A percentile compares a stretch with the other conserved stretches of the same genome.
Conservation (phyloP, 768 basidiomycete species). For the Leccinum subgranulosum region DNA sequence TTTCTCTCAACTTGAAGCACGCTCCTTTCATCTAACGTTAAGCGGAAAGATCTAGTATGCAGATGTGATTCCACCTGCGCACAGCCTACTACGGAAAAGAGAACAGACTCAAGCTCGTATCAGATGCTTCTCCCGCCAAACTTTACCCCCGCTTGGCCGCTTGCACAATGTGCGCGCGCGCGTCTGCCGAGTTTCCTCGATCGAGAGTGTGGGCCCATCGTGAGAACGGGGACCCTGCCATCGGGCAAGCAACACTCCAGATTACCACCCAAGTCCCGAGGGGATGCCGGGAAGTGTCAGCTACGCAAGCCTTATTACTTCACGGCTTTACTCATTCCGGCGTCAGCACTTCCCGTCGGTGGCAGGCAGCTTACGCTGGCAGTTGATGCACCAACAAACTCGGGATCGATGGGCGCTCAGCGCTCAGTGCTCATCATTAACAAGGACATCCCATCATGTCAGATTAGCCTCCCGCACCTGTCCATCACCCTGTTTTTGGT, state of each 20-base stretch:
- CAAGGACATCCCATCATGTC: slow-evolving; percentile 12
- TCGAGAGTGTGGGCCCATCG: background rate
- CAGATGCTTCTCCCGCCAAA: slow-evolving; percentile 8
- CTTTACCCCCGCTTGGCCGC: slow-evolving; percentile 11
- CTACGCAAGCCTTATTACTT: slow-evolving; percentile 22
- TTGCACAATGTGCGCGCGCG: background rate
- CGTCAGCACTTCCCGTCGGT: slow-evolving; percentile 11
- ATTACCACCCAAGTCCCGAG: slow-evolving; percentile 15
- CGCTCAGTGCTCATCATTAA: slow-evolving; percentile 6
- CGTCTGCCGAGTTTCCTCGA: slow-evolving; percentile 1
- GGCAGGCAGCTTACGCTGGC: slow-evolving; percentile 20
- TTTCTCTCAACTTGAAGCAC: slow-evolving; percentile 24
- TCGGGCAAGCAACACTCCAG: slow-evolving; percentile 2
- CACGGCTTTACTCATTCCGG: slow-evolving; percentile 13
- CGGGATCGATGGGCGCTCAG: slow-evolving; percentile 10
- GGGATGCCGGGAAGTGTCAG: slow-evolving; percentile 18
- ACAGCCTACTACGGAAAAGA: slow-evolving; percentile 22
- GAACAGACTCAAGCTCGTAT: slow-evolving; percentile 4
- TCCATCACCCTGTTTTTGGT: slow-evolving; percentile 11
- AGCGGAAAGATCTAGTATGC: slow-evolving; percentile 34
- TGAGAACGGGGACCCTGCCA: slow-evolving; percentile 9
- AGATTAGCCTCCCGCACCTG: slow-evolving; percentile 22
- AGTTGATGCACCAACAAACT: slow-evolving; percentile 24
- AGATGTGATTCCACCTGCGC: slow-evolving; percentile 29
- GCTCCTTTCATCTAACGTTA: slow-evolving; percentile 35